These are phyloP conservation scores for Plasmodium yoelii DNA, from an alignment of 169 alveolate genomes.

Conservation along the genomic window DNA sequence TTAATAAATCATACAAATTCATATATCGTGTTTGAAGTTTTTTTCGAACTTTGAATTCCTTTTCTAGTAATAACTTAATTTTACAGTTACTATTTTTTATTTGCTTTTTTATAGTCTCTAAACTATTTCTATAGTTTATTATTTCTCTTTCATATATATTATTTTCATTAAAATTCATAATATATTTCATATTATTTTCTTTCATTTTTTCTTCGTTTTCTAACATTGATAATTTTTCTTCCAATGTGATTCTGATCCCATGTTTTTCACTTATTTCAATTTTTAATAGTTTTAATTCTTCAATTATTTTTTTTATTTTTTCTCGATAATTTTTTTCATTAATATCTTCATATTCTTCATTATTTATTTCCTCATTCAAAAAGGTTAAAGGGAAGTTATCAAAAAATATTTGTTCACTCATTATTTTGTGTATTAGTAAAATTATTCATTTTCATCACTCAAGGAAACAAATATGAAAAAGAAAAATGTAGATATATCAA, in stretches of 20 bases:
- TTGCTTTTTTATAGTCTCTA: conserved; percentile 43
- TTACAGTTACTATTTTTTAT: conserved; percentile 66
- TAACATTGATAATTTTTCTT: conserved; percentile 48
- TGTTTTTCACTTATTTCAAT: conserved; percentile 70
- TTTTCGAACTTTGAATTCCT: conserved; percentile 69
- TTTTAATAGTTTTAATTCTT: conserved; percentile 19
- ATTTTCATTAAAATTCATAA: conserved; percentile 40
- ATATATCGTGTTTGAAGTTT: conserved; percentile 39
- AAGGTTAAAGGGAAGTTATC: conserved; percentile 70
- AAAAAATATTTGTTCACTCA: conserved; percentile 53
- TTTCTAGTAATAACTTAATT: conserved; percentile 50
- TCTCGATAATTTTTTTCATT: conserved; percentile 57
- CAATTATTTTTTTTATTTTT: conserved; percentile 25
- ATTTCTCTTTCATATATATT: conserved; percentile 59
- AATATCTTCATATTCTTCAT: conserved; percentile 23
- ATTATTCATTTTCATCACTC: no score
- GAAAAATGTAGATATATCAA: no score
- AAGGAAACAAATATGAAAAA: no score
- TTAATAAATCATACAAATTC: conserved; percentile 50
- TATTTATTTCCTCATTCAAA: conserved; percentile 25
- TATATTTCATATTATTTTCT: conserved; percentile 48
- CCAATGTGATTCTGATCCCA: conserved; percentile 33
- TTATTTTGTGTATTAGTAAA: not conserved
- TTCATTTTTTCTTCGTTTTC: conserved; percentile 62
- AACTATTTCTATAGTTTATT: conserved; percentile 5